Evolutionary conservation across 495 filamentous ascomycete species (phyloP).

Genomic region (Penicillium turbatum): DNA sequence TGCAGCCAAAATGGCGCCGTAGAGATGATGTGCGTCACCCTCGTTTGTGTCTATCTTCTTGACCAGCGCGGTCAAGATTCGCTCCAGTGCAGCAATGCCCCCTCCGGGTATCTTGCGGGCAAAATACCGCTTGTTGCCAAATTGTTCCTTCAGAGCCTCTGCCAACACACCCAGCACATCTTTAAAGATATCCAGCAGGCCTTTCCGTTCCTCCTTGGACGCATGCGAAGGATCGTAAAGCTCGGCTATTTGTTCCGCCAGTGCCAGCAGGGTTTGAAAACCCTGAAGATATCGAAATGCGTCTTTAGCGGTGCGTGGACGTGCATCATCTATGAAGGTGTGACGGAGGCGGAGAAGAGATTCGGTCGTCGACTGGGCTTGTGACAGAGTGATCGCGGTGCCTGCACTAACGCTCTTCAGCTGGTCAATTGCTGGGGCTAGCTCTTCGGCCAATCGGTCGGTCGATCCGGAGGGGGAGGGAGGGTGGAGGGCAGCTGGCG

Average conservation of each 20-base stretch:
- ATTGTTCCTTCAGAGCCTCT: slow-evolving; percentile 71
- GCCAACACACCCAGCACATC: slow-evolving; percentile 66
- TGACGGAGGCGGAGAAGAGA: slow-evolving; percentile 49
- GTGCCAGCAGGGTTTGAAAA: slow-evolving; percentile 68
- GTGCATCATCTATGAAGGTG: slow-evolving; percentile 50
- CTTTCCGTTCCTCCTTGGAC: slow-evolving; percentile 54
- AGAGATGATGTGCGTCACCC: slow-evolving; percentile 68
- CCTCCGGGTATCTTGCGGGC: slow-evolving; percentile 64
- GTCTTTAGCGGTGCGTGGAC: slow-evolving; percentile 56
- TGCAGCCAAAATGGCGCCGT: slow-evolving; percentile 80
- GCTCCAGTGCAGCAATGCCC: slow-evolving; percentile 73
- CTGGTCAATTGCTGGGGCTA: slow-evolving; percentile 55
- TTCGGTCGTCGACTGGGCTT: slow-evolving; percentile 36
- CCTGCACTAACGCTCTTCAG: slow-evolving; percentile 35
- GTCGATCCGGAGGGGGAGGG: slow-evolving; percentile 59
- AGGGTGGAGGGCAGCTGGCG: slow-evolving; percentile 45
- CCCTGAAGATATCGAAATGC: slow-evolving; percentile 78
- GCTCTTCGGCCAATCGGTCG: slow-evolving; percentile 55
- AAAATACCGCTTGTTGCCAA: slow-evolving; percentile 86
- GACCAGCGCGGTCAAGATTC: slow-evolving; percentile 57
- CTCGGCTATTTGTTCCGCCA: slow-evolving; percentile 63
- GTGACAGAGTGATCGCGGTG: slow-evolving; percentile 22
- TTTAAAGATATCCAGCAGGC: slow-evolving; percentile 66
- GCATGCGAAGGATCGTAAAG: slow-evolving; percentile 57
- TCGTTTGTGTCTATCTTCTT: slow-evolving; percentile 49